Base-by-base conservation (phyloP, 345 rosid species). In the Laguncularia racemosa region DNA sequence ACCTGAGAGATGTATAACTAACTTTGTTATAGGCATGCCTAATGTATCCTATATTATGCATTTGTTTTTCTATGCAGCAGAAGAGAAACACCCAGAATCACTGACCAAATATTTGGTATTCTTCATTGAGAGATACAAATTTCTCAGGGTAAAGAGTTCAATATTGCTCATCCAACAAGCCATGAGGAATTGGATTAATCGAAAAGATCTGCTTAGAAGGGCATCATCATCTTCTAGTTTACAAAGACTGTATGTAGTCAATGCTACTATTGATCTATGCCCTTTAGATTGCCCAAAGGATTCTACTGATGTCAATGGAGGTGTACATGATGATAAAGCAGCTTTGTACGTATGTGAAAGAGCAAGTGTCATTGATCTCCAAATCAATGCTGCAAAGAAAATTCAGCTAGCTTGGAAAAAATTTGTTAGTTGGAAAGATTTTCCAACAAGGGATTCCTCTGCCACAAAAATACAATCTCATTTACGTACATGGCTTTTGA, bases 361-460 rank as follows among this genome's bases (percentile, higher is more conserved):
- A 60, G 65, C 71, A 60, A 65, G 44, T 53, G 50, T 60, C 20
- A 44, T 63, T 48, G 70, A 73, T 60, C 50, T 60, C 60, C 73
- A 63, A 73, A 64, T 48, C 38, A 62, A 66, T 59, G 89, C 85
- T 59, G 89, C 83, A 62, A 44, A 46, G 45, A 67, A 54, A 61
- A 81, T 85, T 74, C 91, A 85, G 79, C 64, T 65, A 63, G 81
- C 82, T 52, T 80, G 83, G 89, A 78, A 70, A 70, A 66, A 67
- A 16, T 61, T 59, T 62, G 21, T 48, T 53, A 47, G 46, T 26
- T 16, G 44, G 47, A 76, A 54, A 56, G 58, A 65, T 55, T 63
- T 69, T 46, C 58, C 1, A 46, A 54, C 44, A 20, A 65, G 73
- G 62, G 55, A 56, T 16, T 49, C 62, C 18, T 81, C 89, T 65